Base-by-base conservation (phyloP, 345 rosid genomes). In the Camelina sativa region DNA sequence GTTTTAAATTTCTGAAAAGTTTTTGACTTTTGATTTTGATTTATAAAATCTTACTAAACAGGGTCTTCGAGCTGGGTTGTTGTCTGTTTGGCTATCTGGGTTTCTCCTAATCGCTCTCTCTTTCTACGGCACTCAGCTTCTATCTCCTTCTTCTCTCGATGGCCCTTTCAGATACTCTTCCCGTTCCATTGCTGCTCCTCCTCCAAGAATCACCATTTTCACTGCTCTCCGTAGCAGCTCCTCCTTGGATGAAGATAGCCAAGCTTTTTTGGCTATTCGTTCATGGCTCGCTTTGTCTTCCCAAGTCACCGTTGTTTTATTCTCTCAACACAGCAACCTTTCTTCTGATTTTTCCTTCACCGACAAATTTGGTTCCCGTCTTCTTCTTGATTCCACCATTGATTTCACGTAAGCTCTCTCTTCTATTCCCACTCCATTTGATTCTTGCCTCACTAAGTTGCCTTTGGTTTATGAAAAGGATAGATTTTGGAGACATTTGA, bases 251-350 rank as follows among this genome's bases (percentile, higher is more conserved):
- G 75, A n/a, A 55, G 43, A 69, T 48, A 82, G 67, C 72, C 96
- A 86, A 83, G 66, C 79, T 40, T 67, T 52, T 5, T 59, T 86
- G 11, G 82, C 84, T 67, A 50, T 95, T 78, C 89, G 85, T 1
- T 88, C 99, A 34, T 91, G 99, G 97, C 93, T 91, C 62, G 85
- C 85, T 81, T 80, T 90, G 79, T 89, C 97, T n/a, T 79, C 92
- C 7, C 81, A 80, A 53, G 37, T 95, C 79, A 77, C 65, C 0
- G 90, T 91, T 66, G 83, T 91, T 58, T 75, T 91, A 30, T 89
- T 95, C 79, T 87, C 82, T 66, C 90, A 17, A 17, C 17, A 17
- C 17, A 17, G 0, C 17, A 17, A 17, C 17, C 17, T 46, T 46
- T 64, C 70, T 65, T 83, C 85, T 67, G 82, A 87, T 62, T 78